These are phyloP conservation scores for Taphrina pruni DNA, from an alignment of 1,139 yeast species.

Conservation along the genomic window DNA sequence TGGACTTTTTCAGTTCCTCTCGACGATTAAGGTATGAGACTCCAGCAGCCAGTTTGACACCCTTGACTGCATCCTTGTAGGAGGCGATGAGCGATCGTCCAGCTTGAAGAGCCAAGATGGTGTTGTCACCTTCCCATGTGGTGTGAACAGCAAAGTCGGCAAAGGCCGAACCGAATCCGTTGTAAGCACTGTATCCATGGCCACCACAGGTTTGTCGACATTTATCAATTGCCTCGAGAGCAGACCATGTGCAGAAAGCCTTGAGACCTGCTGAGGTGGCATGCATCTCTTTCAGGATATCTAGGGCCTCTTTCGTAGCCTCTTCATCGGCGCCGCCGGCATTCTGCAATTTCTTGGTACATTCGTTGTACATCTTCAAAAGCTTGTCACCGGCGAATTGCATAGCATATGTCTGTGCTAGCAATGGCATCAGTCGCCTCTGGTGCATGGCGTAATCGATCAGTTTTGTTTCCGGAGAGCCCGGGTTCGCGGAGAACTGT, in stretches of 20 bases:
- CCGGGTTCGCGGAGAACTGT: conserved; percentile 60
- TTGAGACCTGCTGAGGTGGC: conserved; percentile 87
- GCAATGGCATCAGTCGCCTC: conserved; percentile 38
- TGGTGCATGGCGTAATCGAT: conserved; percentile 39
- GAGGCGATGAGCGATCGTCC: conserved; percentile 59
- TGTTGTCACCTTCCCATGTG: conserved; percentile 98
- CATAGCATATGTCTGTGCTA: conserved; percentile 68
- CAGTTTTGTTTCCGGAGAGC: conserved; percentile 31
- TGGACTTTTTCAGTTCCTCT: conserved; percentile 47
- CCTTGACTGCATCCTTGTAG: conserved; percentile 49
- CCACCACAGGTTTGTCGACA: conserved; percentile 97
- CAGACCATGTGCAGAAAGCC: conserved; percentile 88
- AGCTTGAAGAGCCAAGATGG: conserved; percentile 78
- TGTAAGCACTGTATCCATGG: conserved; percentile 88
- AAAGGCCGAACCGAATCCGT: conserved; percentile 87
- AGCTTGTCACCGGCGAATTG: conserved; percentile 75
- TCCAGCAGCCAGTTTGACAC: conserved; percentile 50
- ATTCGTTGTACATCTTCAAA: conserved; percentile 59
- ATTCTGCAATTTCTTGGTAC: conserved; percentile 60
- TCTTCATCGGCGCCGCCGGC: conserved; percentile 52
- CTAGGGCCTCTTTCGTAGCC: conserved; percentile 57
- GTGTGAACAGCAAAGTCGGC: conserved; percentile 95
- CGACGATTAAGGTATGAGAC: conserved; percentile 49
- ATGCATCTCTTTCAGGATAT: conserved; percentile 75
- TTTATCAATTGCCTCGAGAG: conserved; percentile 79